A percentile compares a stretch with the other conserved stretches of the same genome.
phyloP scores from a whole-genome alignment of 1,139 yeast species.

The Groenewaldozyma sp. region DNA sequence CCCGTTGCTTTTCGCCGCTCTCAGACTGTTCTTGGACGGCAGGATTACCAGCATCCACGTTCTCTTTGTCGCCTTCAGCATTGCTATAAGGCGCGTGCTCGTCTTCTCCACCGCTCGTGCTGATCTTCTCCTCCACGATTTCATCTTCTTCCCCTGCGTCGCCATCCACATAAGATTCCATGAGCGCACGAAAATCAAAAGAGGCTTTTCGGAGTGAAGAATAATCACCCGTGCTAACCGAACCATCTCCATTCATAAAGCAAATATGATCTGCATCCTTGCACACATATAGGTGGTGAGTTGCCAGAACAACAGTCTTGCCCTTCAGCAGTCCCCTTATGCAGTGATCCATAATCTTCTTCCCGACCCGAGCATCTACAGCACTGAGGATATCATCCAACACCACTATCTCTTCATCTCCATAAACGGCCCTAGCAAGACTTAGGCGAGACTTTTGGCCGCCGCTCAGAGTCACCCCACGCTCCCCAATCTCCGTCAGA shows the following conservation, averaged over 20 bases:
- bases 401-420: slow-evolving; percentile 47
- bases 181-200: slow-evolving; percentile 10
- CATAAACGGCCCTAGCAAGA: slow-evolving; percentile 67
- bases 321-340: slow-evolving; percentile 41
- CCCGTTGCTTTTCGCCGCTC: slow-evolving; percentile 48
- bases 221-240: slow-evolving; percentile 42
- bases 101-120: no score
- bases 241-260: slow-evolving; percentile 53
- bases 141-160: slow-evolving; percentile 6
- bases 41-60: neutral
- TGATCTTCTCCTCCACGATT: no score
- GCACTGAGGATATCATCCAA: slow-evolving; percentile 74
- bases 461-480: slow-evolving; percentile 73
- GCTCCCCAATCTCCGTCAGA: slow-evolving; percentile 66
- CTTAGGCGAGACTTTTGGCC: slow-evolving; percentile 74
- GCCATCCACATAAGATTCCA: slow-evolving; percentile 3
- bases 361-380: slow-evolving; percentile 73
- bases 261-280: slow-evolving; percentile 50
- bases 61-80: neutral
- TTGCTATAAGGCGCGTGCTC: no score
- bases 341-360: slow-evolving; percentile 57
- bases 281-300: slow-evolving; percentile 60
- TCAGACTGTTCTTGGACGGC: slow-evolving; percentile 18
- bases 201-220: slow-evolving; percentile 6
- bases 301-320: slow-evolving; percentile 60